Conservation (phyloP, 2,329 filamentous ascomycete species). For the Aspergillus ibericus region DNA sequence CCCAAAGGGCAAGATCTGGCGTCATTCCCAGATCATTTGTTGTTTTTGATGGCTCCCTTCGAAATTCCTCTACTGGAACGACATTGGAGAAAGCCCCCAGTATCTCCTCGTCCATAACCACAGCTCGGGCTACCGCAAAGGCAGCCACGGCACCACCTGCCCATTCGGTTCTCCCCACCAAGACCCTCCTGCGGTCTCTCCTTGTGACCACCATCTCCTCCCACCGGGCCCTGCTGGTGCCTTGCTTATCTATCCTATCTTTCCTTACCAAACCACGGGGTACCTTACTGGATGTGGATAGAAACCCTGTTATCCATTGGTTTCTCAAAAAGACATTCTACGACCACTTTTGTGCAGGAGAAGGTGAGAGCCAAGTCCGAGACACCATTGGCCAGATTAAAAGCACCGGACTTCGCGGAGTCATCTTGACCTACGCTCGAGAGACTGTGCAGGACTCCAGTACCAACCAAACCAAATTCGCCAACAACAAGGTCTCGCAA, state of each 20-base stretch:
- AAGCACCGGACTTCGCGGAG: slow-evolving; percentile 74
- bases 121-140: not conserved
- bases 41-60: not conserved
- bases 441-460: slow-evolving; percentile 67
- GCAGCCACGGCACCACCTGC: not conserved
- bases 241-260: slow-evolving; percentile 61
- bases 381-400: slow-evolving; percentile 66
- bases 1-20: not conserved
- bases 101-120: not conserved
- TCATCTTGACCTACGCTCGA: slow-evolving; percentile 79
- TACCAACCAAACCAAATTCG: slow-evolving; percentile 57
- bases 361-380: slow-evolving; percentile 66
- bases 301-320: slow-evolving; percentile 68
- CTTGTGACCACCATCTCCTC: slow-evolving; percentile 51
- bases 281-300: slow-evolving; percentile 67
- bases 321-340: slow-evolving; percentile 70
- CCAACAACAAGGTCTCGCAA: not conserved
- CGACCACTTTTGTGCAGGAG: slow-evolving; percentile 85
- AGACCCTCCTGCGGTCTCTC: slow-evolving; percentile 41
- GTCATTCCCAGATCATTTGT: not conserved
- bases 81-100: not conserved
- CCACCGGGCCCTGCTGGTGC: slow-evolving; percentile 60
- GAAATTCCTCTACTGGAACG: not conserved
- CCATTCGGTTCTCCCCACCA: not conserved
- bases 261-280: slow-evolving; percentile 2